Base-by-base conservation (phyloP, 1,139 yeast species). In the Blastobotrys persicus region DNA sequence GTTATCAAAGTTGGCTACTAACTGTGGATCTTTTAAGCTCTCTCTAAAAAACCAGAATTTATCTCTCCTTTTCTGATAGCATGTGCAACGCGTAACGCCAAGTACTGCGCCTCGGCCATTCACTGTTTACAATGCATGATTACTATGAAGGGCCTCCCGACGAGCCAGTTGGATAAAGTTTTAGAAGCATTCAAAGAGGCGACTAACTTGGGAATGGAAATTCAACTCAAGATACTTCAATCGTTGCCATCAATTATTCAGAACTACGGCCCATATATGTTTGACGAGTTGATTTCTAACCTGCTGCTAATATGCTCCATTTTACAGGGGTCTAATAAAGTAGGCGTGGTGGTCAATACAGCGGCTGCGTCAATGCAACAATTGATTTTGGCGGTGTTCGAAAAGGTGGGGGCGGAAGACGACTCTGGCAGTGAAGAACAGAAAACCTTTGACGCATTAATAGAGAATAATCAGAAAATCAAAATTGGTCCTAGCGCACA, bases 331-430 rank as follows among this genome's bases (percentile, higher is more conserved):
- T 77, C 81, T 16, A 85, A 81, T 54, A 85, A 85, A 58, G 77
- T 83, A 3, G 80, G 86, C 0, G 86, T 87, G 55, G 96, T 92
- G 2, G 76, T 81, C n/a, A 91, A 89, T 59, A 87, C 98, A 0
- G 97, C 97, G 0, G 81, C 88, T 44, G 98, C 98, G 1, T 88
- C 98, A 1, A 76, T 89, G 44, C 95, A 89, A 57, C 98, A 92
- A 64, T 69, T 92, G 42, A 78, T 89, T 46, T 80, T 85, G 37
- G 79, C 85, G 34, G 77, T 88, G 0, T 91, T 83, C 64, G 97
- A 89, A 52, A 78, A 82, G 50, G 77, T 80, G 2, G 66, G 63
- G 13, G 70, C 67, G 2, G 76, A 72, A 46, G 77, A 74, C 44
- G 63, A 61, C 33, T 47, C 47, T 11, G 23, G 17, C 2, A 20